These are phyloP conservation scores for Botrytis aclada DNA, from an alignment of 2,329 filamentous ascomycete genomes.

Conservation along the genomic window DNA sequence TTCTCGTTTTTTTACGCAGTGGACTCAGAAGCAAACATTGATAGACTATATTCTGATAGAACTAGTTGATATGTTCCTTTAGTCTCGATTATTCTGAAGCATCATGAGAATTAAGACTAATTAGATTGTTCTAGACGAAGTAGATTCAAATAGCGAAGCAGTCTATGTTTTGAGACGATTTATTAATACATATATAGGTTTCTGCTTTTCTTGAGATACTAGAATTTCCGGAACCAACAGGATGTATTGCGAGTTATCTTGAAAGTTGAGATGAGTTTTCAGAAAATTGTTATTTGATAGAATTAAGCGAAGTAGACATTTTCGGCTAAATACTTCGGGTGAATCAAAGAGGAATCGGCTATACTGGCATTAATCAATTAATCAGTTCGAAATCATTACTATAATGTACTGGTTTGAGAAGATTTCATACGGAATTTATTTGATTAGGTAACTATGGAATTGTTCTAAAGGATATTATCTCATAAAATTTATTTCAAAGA, in stretches of 20 bases:
- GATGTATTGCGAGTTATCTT: rapidly evolving
- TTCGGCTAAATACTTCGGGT: background rate
- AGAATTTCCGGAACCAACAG: background rate
- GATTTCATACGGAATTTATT: rapidly evolving
- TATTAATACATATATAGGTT: background rate
- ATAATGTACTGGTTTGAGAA: background rate
- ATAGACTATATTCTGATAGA: background rate
- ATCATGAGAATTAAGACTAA: rapidly evolving
- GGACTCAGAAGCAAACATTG: background rate
- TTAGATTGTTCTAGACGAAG: background rate
- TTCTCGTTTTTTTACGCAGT: background rate
- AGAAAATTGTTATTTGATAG: background rate
- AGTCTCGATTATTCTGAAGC: background rate
- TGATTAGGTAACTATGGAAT: background rate
- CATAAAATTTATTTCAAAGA: too few species aligned
- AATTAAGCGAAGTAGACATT: background rate
- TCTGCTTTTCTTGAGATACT: rapidly evolving
- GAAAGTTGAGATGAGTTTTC: rapidly evolving
- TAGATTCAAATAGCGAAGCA: background rate
- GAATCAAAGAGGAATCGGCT: background rate
- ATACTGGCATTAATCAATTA: background rate
- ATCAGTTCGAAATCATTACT: background rate
- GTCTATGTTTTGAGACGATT: rapidly evolving
- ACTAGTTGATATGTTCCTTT: background rate
- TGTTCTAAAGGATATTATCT: too few species aligned